Conservation (phyloP, 2,329 filamentous ascomycete species). For the Penicillium aurantiogriseum region DNA sequence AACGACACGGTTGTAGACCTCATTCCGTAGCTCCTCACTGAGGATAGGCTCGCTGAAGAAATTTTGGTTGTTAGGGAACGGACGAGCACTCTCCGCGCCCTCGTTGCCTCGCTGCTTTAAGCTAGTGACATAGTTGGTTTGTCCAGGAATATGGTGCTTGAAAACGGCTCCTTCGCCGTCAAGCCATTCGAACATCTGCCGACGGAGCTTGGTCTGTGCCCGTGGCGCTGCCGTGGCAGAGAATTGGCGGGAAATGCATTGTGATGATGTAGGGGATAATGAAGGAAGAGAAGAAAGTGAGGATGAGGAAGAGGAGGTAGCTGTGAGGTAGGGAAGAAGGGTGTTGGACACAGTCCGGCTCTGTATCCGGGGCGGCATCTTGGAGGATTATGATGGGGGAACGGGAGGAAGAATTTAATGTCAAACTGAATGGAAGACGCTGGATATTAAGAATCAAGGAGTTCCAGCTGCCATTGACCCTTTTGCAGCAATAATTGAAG, state of each 20-base stretch:
- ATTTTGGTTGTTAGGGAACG: slow-evolving; percentile 71
- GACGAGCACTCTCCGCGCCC: slow-evolving; percentile 41
- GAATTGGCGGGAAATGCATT: slow-evolving; percentile 30
- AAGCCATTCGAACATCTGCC: slow-evolving; percentile 60
- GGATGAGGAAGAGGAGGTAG: slow-evolving; percentile 28
- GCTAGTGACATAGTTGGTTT: slow-evolving; percentile 33
- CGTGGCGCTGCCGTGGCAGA: slow-evolving; percentile 35
- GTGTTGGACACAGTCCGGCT: slow-evolving; percentile 36
- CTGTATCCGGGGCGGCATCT: slow-evolving; percentile 44
- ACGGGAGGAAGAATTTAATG: background rate
- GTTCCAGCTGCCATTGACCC: slow-evolving; percentile 12
- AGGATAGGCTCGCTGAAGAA: slow-evolving; percentile 73
- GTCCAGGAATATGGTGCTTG: slow-evolving; percentile 33
- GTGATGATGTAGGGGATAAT: slow-evolving; percentile 17
- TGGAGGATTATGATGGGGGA: slow-evolving; percentile 12
- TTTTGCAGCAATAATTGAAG: slow-evolving; percentile 21
- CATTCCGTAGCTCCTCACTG: slow-evolving; percentile 68
- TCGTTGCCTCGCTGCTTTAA: slow-evolving; percentile 14
- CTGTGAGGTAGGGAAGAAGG: slow-evolving; percentile 34
- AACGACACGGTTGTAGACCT: slow-evolving; percentile 70
- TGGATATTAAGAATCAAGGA: slow-evolving; percentile 7
- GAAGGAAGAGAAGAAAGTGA: slow-evolving; percentile 18
- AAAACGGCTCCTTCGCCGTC: slow-evolving; percentile 38
- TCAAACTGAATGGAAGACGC: background rate
- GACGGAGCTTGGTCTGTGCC: slow-evolving; percentile 54